These are phyloP conservation scores for Cytospora chrysosperma DNA, from an alignment of 2,329 filamentous ascomycete genomes.

Conservation along the genomic window DNA sequence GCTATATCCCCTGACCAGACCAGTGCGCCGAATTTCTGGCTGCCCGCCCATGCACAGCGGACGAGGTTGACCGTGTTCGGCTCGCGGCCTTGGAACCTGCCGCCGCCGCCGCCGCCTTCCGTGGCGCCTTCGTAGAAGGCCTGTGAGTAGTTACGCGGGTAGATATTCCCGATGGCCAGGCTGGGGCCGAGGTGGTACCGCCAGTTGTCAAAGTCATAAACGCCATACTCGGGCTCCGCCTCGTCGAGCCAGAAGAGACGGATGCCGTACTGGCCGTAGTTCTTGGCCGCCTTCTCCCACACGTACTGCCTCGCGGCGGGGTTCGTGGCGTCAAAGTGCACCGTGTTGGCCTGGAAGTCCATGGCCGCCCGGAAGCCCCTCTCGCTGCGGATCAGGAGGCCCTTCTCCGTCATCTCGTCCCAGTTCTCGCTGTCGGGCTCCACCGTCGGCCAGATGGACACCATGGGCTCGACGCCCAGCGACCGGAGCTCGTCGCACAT, in stretches of 20 bases:
- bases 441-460: conserved; percentile 69
- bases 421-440: conserved; percentile 59
- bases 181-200: conserved; percentile 57
- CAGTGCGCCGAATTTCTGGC: conserved; percentile 62
- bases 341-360: conserved; percentile 57
- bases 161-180: conserved; percentile 55
- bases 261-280: conserved; percentile 63
- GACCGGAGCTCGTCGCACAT: conserved; percentile 62
- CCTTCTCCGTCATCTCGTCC: conserved; percentile 59
- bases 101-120: conserved; percentile 36
- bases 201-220: conserved; percentile 67
- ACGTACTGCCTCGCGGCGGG: conserved; percentile 57
- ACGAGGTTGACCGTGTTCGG: conserved; percentile 55
- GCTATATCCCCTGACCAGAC: conserved; percentile 70
- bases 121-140: conserved; percentile 60
- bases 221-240: conserved; percentile 64
- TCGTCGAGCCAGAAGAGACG: conserved; percentile 68
- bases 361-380: conserved; percentile 58
- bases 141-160: conserved; percentile 56
- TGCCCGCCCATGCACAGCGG: conserved; percentile 51
- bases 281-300: conserved; percentile 57
- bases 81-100: conserved; percentile 17
- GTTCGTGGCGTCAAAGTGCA: conserved; percentile 65
- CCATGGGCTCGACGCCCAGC: conserved; percentile 64
- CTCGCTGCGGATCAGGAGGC: conserved; percentile 59